Percentiles rank a stretch among this genome's conserved stretches.
phyloP scores from a whole-genome alignment of 2,329 filamentous ascomycete genomes.

The Verticillium zaregamsianum region DNA sequence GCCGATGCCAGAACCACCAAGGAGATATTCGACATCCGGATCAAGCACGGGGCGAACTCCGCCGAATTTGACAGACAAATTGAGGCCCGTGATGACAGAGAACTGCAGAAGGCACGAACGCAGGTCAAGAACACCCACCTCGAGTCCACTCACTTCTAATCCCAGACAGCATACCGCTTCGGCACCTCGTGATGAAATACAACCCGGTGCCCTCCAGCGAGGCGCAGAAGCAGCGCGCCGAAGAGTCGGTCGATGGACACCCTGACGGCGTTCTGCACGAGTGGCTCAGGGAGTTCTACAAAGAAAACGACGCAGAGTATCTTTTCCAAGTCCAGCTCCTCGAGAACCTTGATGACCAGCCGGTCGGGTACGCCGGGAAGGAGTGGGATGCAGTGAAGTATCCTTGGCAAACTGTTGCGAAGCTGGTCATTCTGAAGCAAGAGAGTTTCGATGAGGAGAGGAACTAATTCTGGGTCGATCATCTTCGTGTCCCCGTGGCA shows the following conservation, averaged over 20 bases:
- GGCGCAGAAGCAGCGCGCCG: conserved; percentile 32
- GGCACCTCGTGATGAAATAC: conserved; percentile 43
- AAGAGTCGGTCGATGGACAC: conserved; percentile 28
- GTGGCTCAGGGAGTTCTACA: conserved; percentile 34
- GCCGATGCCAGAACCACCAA: conserved; percentile 37
- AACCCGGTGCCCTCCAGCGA: conserved; percentile 35
- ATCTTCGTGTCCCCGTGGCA: conserved; percentile 35
- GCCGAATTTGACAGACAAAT: conserved; percentile 36
- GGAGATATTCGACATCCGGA: conserved; percentile 26
- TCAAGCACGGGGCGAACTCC: conserved; percentile 29
- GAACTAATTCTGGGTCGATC: conserved; percentile 38
- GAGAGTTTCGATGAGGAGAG: conserved; percentile 32
- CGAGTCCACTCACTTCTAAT: conserved; percentile 28
- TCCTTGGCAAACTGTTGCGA: conserved; percentile 41
- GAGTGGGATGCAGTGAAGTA: conserved; percentile 42
- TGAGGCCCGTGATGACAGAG: conserved; percentile 17
- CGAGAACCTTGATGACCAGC: conserved; percentile 40
- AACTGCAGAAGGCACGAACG: conserved; percentile 32
- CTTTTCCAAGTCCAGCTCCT: conserved; percentile 40
- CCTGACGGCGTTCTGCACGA: conserved; percentile 29
- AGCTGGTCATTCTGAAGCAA: conserved; percentile 24
- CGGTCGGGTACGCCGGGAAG: conserved; percentile 36
- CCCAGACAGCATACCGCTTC: conserved; percentile 42
- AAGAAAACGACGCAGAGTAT: conserved; percentile 33
- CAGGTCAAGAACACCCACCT: conserved; percentile 34